Base-by-base conservation (phyloP, 768 basidiomycete species). In the Suillus sp. region DNA sequence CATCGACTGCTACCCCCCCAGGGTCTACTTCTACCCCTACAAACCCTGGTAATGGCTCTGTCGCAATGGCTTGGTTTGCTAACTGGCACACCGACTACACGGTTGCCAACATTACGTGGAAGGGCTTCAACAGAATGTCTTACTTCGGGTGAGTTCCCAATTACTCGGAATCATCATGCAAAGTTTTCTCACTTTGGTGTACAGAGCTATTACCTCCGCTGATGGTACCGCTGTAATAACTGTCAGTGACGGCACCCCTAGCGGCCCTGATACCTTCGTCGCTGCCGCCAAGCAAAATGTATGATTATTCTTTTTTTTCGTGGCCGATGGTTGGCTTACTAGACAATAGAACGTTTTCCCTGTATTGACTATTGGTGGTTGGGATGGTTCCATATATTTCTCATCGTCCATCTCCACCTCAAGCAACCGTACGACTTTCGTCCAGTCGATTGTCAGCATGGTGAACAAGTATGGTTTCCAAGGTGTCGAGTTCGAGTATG, bases 401-500 rank as follows among this genome's bases (percentile, higher is more conserved):
- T 90, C 89, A 0, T 76, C 78, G 2, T 80, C 81, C 50, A 84
- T 91, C 9, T 83, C 79, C 35, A 84, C 83, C 8, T 67, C 81
- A 0, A 66, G 74, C 34, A 88, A 88, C 71, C 83, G 88, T 45
- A 84, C 82, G 4, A 77, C 81, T 2, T 86, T 90, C 57, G 85
- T 84, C 35, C 81, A 80, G 64, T 80, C 88, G 3, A 71, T 90
- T 32, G 76, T 78, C 30, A 74, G 77, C 27, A 75, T 89, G 45
- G 84, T 82, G 16, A 65, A 75, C 6, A 69, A 75, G 30, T 86
- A 88, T 67, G 68, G 79, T 0, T 77, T 91, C 18, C 80, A 85
- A 66, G 88, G 88, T n/a, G 75, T 90, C 48, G 88, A 90, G 67
- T 86, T 90, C 61, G 89, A 89, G 87, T 87, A 70, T 45, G 86